A percentile compares a stretch with the other conserved stretches of the same genome.
phyloP scores from a whole-genome alignment of 164 flowering plant genomes.

The grape (Vitis vinifera) region DNA sequence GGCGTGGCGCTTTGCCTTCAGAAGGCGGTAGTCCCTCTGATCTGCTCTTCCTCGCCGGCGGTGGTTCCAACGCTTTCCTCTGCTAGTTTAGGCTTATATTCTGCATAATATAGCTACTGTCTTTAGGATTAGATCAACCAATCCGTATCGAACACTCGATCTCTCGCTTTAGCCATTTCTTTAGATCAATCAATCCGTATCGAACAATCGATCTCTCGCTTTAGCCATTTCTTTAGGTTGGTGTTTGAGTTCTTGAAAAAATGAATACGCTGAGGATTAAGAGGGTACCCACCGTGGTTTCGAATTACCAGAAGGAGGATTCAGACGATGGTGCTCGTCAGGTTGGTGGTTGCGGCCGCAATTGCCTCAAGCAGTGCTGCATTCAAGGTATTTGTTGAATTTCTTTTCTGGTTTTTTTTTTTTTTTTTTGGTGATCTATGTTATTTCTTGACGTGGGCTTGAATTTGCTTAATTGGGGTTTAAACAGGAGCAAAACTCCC shows the following conservation, averaged over 20 bases:
- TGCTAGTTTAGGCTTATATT: not conserved
- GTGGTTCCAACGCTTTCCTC: constrained; percentile 31
- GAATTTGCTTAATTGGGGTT: not conserved
- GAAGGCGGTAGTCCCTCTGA: constrained; percentile 84
- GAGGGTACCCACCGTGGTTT: constrained; percentile 74
- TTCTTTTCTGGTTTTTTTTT: not conserved
- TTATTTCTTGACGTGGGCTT: not conserved
- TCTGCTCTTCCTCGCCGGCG: constrained; percentile 83
- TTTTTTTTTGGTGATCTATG: not conserved
- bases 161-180: constrained; percentile 3
- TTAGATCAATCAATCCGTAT: not conserved
- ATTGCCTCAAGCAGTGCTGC: constrained; percentile 64
- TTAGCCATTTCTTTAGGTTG: not conserved
- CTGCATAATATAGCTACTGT: no score
- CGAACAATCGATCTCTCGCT: constrained; percentile 4
- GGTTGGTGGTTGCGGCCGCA: constrained; percentile 56
- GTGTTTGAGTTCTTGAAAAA: not conserved
- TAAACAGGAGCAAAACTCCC: constrained; percentile 62
- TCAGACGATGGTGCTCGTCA: constrained; percentile 24
- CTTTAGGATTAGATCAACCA: no score
- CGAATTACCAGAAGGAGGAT: constrained; percentile 67
- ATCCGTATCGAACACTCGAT: not conserved
- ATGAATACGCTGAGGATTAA: constrained; percentile 59
- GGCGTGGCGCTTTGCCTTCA: constrained; percentile 77
- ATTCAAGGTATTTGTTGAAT: constrained; percentile 44